phyloP scores from a whole-genome alignment of 352 stramenopile genomes.

The Phytophthora cactorum region DNA sequence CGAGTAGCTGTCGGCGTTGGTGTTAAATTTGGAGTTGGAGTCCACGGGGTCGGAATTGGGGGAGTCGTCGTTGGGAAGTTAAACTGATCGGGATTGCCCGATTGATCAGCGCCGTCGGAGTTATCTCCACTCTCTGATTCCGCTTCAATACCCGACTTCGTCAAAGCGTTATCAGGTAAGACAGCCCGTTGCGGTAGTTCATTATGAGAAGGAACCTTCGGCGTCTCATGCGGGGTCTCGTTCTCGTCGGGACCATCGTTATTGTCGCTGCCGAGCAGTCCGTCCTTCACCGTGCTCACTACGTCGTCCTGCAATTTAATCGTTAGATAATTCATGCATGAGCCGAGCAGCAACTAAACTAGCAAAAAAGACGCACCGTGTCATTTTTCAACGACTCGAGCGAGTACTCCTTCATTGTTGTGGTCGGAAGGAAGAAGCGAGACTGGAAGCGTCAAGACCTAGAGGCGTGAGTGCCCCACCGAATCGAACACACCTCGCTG shows the following conservation, averaged over 20 bases:
- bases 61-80: conserved; percentile 13
- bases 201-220: background rate
- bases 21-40: conserved; percentile 3
- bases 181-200: conserved; percentile 3
- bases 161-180: background rate
- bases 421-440: conserved; percentile 29
- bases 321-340: conserved; percentile 10
- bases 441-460: conserved; percentile 21
- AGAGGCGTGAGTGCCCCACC: conserved; percentile 20
- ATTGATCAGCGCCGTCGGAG: conserved; percentile 15
- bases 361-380: conserved; percentile 17
- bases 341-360: background rate
- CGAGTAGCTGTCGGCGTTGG: conserved; percentile 9
- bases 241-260: background rate
- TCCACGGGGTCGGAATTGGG: conserved; percentile 2
- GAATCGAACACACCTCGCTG: conserved; percentile 20
- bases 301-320: conserved; percentile 14
- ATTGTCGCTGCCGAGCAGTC: conserved; percentile 7
- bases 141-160: background rate
- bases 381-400: conserved; percentile 33
- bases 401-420: conserved; percentile 38
- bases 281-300: conserved; percentile 19
- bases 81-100: conserved; percentile 6
- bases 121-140: background rate
- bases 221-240: conserved; percentile 1